These are phyloP conservation scores for Trypanosomatidae sp. DNA, from an alignment of 208 protist species.

Conservation along the genomic window DNA sequence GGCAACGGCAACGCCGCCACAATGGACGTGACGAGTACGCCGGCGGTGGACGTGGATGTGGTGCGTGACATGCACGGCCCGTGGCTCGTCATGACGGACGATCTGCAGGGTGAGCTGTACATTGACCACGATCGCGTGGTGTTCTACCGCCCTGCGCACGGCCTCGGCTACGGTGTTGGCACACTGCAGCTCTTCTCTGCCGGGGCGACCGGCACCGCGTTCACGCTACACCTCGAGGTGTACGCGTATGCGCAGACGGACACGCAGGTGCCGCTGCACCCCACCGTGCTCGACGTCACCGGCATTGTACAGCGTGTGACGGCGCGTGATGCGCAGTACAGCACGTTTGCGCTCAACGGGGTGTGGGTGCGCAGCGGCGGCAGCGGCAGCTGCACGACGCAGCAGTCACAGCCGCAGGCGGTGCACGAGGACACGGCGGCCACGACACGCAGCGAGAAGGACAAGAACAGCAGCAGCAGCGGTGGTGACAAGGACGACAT, in stretches of 20 bases:
- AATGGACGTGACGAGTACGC: too few relatives aligned
- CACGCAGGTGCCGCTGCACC: constrained; percentile 20
- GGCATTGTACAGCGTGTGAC: constrained; percentile 60
- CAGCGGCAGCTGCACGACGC: too few relatives aligned
- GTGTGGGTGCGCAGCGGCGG: constrained; percentile 36
- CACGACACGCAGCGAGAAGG: too few relatives aligned
- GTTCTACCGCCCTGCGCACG: constrained; percentile 73
- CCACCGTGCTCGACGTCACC: constrained; percentile 24
- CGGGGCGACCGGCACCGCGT: constrained; percentile 28
- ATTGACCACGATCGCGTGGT: constrained; percentile 76
- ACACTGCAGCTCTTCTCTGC: constrained; percentile 30
- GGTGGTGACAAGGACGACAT: not conserved
- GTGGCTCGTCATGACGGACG: constrained; percentile 82
- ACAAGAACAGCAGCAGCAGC: too few relatives aligned
- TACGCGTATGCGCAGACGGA: constrained; percentile 62
- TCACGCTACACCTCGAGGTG: constrained; percentile 48
- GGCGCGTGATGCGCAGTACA: constrained; percentile 35
- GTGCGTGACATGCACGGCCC: constrained; percentile 60
- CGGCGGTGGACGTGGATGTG: constrained; percentile 41
- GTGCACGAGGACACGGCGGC: too few relatives aligned
- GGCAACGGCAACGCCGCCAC: too few relatives aligned
- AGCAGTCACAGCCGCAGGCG: too few relatives aligned
- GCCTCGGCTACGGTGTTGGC: constrained; percentile 79
- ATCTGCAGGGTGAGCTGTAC: constrained; percentile 77
- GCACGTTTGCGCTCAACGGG: constrained; percentile 62